Evolutionary conservation across 768 basidiomycete species (phyloP).

Genomic region (Strobilomyces echinocephalus): DNA sequence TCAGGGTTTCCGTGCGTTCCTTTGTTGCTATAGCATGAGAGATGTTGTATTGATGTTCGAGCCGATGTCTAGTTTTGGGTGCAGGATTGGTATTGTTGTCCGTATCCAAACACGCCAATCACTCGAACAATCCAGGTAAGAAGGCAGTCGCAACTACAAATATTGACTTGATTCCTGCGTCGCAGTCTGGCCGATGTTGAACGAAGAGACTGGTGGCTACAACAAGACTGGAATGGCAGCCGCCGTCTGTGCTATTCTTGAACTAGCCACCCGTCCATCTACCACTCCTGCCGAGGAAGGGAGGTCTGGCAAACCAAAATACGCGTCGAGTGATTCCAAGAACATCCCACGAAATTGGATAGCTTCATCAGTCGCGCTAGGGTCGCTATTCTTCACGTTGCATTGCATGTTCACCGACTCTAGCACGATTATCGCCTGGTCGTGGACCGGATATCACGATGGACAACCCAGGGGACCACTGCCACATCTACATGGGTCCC

Average conservation of each 20-base stretch:
- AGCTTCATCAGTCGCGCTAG: constrained; percentile 50
- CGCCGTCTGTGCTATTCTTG: constrained; percentile 53
- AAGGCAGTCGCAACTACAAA: neutral
- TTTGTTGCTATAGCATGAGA: neutral
- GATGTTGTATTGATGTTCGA: neutral
- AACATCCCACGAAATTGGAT: constrained; percentile 31
- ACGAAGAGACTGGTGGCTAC: constrained; percentile 60
- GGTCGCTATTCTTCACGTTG: constrained; percentile 63
- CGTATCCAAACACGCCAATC: constrained; percentile 70
- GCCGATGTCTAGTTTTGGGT: constrained; percentile 47
- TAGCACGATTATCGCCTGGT: constrained; percentile 78
- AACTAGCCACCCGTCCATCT: constrained; percentile 45
- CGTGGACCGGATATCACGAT: constrained; percentile 82
- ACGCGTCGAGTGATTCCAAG: constrained; percentile 1
- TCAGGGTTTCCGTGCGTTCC: constrained; percentile 44
- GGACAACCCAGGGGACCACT: constrained; percentile 60
- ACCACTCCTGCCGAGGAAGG: constrained; percentile 1
- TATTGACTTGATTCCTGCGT: neutral
- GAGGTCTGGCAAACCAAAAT: neutral
- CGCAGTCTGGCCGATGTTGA: constrained; percentile 75
- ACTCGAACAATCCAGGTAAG: constrained; percentile 74
- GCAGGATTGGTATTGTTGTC: constrained; percentile 64
- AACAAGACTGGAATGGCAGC: constrained; percentile 63
- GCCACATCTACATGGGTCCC: constrained; percentile 63
- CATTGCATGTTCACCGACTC: constrained; percentile 73